These are phyloP conservation scores for Filobasidium wieringae DNA, from an alignment of 768 basidiomycete species.

Conservation along the genomic window DNA sequence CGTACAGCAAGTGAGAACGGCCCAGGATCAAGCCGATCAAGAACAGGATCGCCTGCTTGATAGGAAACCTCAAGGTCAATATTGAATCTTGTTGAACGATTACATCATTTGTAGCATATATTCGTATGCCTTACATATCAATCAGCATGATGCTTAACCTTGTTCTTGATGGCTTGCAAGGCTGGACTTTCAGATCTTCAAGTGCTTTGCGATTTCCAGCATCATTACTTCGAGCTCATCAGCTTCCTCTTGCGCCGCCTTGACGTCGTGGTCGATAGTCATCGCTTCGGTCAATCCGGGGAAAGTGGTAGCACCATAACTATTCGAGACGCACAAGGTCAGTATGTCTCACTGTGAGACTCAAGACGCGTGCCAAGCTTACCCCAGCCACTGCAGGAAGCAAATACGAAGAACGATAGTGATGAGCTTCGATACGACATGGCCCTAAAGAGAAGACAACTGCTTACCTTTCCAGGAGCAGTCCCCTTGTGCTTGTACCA, in stretches of 20 bases:
- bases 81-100: no score
- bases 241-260: slow-evolving; percentile 31
- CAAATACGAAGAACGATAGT: background rate
- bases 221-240: slow-evolving; percentile 25
- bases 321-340: background rate
- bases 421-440: background rate
- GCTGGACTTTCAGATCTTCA: slow-evolving; percentile 9
- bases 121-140: no score
- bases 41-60: no score
- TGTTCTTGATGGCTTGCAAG: no score
- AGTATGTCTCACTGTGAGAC: no score
- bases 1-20: no score
- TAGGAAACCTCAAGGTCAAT: no score
- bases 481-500: slow-evolving; percentile 39
- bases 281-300: slow-evolving; percentile 21
- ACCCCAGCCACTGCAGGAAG: slow-evolving; percentile 25
- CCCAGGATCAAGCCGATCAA: no score
- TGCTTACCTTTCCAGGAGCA: slow-evolving; percentile 27
- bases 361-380: no score
- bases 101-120: no score
- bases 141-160: no score
- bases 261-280: slow-evolving; percentile 29
- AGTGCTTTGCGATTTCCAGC: slow-evolving; percentile 1
- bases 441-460: background rate
- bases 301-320: slow-evolving; percentile 32